Evolutionary conservation across 352 stramenopile genomes (phyloP), one percentile per base, ranked within the genome.

Genomic region (Poterioochromonas sp.): DNA sequence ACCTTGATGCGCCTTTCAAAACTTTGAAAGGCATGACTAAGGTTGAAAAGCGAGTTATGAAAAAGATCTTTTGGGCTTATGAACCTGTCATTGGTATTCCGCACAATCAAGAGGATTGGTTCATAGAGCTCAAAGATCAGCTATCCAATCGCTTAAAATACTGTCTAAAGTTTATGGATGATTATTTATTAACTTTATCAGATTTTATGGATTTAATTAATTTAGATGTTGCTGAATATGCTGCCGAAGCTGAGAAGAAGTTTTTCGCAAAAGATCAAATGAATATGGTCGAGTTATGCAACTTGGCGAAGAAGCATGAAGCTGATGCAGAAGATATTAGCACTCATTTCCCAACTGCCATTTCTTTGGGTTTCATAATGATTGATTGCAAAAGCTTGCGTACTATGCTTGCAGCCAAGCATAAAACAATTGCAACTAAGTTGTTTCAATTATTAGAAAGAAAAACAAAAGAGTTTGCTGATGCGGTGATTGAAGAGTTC

Each of bases 51-150:
- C 83, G 87, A 34, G 91, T 97, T 39, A 97, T 97, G 92, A 91
- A 93, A 79, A 93, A 93, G 77, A 84, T 97, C 0, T 97, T 97
- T 64, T 97, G 92, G 92, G 92, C 89, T 76, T 91, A 90, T 64
- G 88, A 96, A 76, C 92, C 92, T 12, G 88, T 91, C 51, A 87
- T 97, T 1, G 84, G 86, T 8, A 87, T 83, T 65, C 87, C 95
- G 0, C 91, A 88, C 65, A 78, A 82, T n/a, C 91, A 84, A 40
- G 92, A 97, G 86, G 79, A 85, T 0, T 96, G 90, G 90, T 90
- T 95, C 0, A 41, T 85, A 0, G 60, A 82, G 15, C 44, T 95
- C 53, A 85, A 86, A 49, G 74, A 88, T 1, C 85, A 89, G 65
- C 83, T 92, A 20, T 83, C 88, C 8, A 32, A 53, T 0, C 74